phyloP scores from a whole-genome alignment of 768 basidiomycete genomes.

The Calocybe cyanea region DNA sequence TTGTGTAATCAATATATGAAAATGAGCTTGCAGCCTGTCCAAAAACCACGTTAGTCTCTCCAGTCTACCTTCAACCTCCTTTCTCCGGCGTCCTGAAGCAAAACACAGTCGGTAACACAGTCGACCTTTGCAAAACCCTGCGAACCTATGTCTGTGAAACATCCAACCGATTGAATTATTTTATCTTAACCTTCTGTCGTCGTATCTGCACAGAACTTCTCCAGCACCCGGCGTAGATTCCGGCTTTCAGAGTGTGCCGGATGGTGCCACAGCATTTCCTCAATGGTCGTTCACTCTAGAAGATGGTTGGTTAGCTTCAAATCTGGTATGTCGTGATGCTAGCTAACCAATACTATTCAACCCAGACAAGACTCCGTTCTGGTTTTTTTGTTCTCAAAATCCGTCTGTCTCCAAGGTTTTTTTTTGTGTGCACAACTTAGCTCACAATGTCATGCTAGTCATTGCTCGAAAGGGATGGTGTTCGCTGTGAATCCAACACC shows the following conservation, averaged over 20 bases:
- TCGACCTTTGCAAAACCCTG: constrained; percentile 37
- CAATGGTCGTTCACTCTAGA: constrained; percentile 33
- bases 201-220: constrained; percentile 13
- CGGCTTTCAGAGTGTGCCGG: constrained; percentile 37
- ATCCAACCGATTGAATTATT: background rate
- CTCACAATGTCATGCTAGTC: constrained; percentile 23
- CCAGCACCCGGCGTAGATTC: constrained; percentile 37
- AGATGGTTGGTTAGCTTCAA: constrained; percentile 17
- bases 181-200: too few relatives aligned
- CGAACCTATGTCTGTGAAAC: constrained; percentile 20
- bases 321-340: background rate
- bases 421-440: background rate
- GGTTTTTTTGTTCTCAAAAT: constrained; percentile 50
- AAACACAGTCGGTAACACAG: constrained; percentile 33
- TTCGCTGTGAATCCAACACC: constrained; percentile 51
- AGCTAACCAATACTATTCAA: background rate
- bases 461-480: constrained; percentile 50
- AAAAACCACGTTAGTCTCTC: constrained; percentile 34
- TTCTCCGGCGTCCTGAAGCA: background rate
- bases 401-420: constrained; percentile 18
- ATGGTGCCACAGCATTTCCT: constrained; percentile 30
- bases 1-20: background rate
- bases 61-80: background rate
- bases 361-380: constrained; percentile 38
- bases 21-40: constrained; percentile 22